Base-by-base conservation (phyloP, 257 asterid species). In the Nicotiana tabacum region DNA sequence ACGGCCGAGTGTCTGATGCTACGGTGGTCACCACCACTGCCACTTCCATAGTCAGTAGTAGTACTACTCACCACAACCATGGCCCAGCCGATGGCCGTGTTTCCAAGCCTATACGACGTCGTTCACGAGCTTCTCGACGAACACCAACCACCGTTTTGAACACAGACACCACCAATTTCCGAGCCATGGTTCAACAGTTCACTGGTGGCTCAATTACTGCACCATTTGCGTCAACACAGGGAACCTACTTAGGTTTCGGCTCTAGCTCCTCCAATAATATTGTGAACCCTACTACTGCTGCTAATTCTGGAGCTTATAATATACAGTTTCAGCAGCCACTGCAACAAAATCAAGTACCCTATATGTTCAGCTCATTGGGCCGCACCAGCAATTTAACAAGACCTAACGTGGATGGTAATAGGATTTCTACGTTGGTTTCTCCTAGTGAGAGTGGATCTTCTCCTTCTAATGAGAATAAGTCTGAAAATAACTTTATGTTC, bases 171-270 rank as follows among this genome's bases (percentile, higher is more conserved):
- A 15, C 78, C 76, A 84, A 84, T 13, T 84, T 84, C 10, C 70
- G 87, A 9, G 87, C 84, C 48, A 84, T 84, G 87, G 87, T 84
- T 24, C 87, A 84, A 53, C 87, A 84, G 48, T 84, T 84, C 78
- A 84, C 87, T 3, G 87, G 87, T 21, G 85, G 85, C 7, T 67
- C 85, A 17, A 4, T 37, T 69, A 35, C 30, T 80, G 43, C 77
- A 55, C 83, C 53, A 62, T 77, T 30, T 30, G 32, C 32, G 9
- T 46, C 78, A 43, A 9, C 51, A 4, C 66, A 35, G 3, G 77
- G 66, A 24, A 15, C 66, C 10, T 80, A 35, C 32, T 30, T 65
- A 33, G 78, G 83, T 32, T 81, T 69, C 4, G 83, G 66, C 6
- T 68, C 51, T 43, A 43, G 51, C 51, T 43, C 51, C 51, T 43